Base-by-base conservation (phyloP, 2,329 filamentous ascomycete species). In the Coniella lustricola region DNA sequence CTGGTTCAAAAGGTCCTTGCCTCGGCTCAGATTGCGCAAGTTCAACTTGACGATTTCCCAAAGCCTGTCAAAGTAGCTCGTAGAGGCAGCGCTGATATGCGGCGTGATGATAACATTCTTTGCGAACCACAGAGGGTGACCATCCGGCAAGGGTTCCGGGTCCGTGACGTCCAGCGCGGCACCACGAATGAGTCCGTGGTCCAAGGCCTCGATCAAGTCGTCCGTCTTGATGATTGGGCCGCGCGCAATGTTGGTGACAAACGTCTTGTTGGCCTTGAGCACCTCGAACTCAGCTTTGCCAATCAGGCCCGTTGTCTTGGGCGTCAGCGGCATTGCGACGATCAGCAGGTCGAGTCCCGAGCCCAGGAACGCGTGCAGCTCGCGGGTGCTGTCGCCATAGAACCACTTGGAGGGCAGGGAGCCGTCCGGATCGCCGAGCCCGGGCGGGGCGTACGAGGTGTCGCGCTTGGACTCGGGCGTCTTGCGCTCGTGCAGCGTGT, bases 131-230 rank as follows among this genome's bases (percentile, higher is more conserved):
- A 91, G 66, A 54, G 78, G 75, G 59, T 86, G 79, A 4, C 83
- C 77, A 2, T 72, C 65, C 0, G 85, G 85, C 54, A 91, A 62
- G 0, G 87, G 87, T 63, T 91, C 87, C 0, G 87, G 87, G 52
- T 90, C 85, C 2, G 86, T 85, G 1, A 91, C 87, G 60, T 90
- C 87, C 35, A 91, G 65, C 1, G 85, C 85, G 0, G 87, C 87
- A 25, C 87, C 87, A 3, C 70, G 59, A 41, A 74, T 68, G 14
- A 60, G 41, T 4, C 62, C 70, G 3, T 54, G 54, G 34, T 75
- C 65, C 10, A 90, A 66, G 0, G 84, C 82, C 1, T 69, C 68
- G 16, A 88, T 74, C 44, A 91, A 61, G 2, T 79, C 83, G 2
- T 74, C 66, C 2, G 71, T 73, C 42, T 72, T 58, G 18, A 77